Percentiles rank a stretch among this genome's conserved stretches.
Conservation (phyloP, 2,329 filamentous ascomycete genomes). For the Clathrospora elynae region DNA sequence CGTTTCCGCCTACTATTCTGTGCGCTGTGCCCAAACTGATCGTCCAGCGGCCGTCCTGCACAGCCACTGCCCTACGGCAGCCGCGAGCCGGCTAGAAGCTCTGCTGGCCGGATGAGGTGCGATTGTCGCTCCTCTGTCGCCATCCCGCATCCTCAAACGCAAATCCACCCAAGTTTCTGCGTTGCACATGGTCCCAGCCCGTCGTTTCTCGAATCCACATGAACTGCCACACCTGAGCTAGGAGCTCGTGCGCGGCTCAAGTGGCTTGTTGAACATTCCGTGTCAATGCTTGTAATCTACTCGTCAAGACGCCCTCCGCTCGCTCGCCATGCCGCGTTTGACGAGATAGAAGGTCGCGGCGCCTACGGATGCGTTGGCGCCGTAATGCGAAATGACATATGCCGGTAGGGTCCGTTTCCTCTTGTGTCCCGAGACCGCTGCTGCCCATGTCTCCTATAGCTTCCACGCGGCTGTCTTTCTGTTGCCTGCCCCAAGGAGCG, state of each 20-base stretch:
- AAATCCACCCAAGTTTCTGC: conserved; percentile 23
- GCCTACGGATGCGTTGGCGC: conserved; percentile 39
- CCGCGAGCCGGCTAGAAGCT: conserved; percentile 34
- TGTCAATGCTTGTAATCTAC: conserved; percentile 35
- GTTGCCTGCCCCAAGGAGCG: conserved; percentile 14
- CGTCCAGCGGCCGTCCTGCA: conserved; percentile 33
- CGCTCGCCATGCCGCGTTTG: conserved; percentile 25
- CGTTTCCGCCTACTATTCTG: conserved; percentile 20
- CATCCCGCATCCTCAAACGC: conserved; percentile 29
- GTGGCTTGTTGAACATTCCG: conserved; percentile 28
- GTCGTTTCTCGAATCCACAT: conserved; percentile 40
- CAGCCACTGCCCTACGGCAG: conserved; percentile 46
- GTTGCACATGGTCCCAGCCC: conserved; percentile 34
- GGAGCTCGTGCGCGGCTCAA: conserved; percentile 29
- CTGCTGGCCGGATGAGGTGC: conserved; percentile 29
- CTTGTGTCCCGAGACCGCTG: conserved; percentile 19
- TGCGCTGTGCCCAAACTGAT: conserved; percentile 21
- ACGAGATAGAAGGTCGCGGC: conserved; percentile 23
- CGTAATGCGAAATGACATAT: conserved; percentile 40
- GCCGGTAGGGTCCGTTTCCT: conserved; percentile 26
- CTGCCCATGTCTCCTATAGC: conserved; percentile 24
- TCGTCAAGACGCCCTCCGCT: conserved; percentile 14
- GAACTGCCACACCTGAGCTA: conserved; percentile 24
- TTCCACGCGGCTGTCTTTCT: conserved; percentile 28
- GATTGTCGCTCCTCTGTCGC: conserved; percentile 44